These are phyloP conservation scores for Colletotrichum coccodes DNA, from an alignment of 2,329 filamentous ascomycete genomes.

Conservation along the genomic window DNA sequence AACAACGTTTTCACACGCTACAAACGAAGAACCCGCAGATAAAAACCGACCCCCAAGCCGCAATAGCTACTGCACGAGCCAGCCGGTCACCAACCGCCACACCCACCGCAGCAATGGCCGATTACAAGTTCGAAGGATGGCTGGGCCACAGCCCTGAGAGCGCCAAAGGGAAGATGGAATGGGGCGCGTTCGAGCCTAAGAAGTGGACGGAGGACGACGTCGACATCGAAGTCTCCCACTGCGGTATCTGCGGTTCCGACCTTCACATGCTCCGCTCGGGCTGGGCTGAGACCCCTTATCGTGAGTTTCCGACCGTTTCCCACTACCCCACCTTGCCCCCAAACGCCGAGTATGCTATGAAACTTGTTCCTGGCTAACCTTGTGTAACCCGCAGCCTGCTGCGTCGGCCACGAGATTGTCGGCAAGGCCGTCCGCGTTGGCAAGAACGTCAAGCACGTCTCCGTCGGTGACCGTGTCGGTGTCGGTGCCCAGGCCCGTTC, in stretches of 20 bases:
- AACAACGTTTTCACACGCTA: background rate
- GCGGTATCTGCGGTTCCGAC: constrained; percentile 73
- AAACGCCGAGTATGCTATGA: background rate
- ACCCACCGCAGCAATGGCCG: constrained; percentile 39
- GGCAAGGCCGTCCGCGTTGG: constrained; percentile 67
- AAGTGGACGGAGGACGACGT: constrained; percentile 73
- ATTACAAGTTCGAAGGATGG: constrained; percentile 63
- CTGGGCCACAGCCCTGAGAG: constrained; percentile 53
- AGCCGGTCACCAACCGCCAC: background rate
- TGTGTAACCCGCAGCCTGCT: constrained; percentile 49
- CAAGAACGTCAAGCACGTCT: constrained; percentile 56
- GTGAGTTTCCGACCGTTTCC: constrained; percentile 38
- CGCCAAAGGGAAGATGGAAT: constrained; percentile 62
- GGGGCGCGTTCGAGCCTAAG: constrained; percentile 70
- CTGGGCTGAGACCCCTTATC: constrained; percentile 55
- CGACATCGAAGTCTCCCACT: constrained; percentile 73
- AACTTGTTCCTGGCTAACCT: background rate
- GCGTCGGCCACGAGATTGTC: constrained; percentile 74
- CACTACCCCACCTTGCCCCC: constrained; percentile 9
- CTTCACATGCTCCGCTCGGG: constrained; percentile 67
- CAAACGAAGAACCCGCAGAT: background rate
- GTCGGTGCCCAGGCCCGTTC: constrained; percentile 69
- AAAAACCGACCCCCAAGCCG: background rate
- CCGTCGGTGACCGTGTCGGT: constrained; percentile 71
- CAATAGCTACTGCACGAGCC: background rate